Evolutionary conservation across 2,329 filamentous ascomycete genomes (phyloP).

Genomic region (Geosmithia flava): DNA sequence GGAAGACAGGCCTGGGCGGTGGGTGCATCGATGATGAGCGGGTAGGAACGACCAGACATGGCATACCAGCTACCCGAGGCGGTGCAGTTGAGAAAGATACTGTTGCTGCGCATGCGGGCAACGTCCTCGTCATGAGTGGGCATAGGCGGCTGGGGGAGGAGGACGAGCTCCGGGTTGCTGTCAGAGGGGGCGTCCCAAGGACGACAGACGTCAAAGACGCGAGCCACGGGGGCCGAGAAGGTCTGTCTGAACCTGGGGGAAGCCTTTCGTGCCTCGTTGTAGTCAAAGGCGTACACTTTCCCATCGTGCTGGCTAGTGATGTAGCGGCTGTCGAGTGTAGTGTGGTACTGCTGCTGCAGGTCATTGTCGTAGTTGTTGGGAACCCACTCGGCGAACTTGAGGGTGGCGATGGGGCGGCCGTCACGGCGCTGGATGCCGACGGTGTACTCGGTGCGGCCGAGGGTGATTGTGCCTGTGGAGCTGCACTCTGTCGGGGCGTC

Average conservation of each 20-base stretch:
- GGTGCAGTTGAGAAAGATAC: constrained; percentile 80
- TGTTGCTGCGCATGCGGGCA: constrained; percentile 42
- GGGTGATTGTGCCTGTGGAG: constrained; percentile 65
- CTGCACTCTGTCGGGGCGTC: constrained; percentile 61
- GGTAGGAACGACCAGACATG: constrained; percentile 76
- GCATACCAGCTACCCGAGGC: constrained; percentile 87
- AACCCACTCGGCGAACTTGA: constrained; percentile 90
- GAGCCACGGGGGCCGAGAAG: constrained; percentile 66
- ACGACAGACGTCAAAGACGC: constrained; percentile 79
- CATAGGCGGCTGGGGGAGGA: constrained; percentile 75
- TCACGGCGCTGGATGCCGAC: constrained; percentile 70
- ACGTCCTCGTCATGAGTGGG: constrained; percentile 37
- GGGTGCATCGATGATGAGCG: constrained; percentile 62
- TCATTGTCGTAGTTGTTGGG: constrained; percentile 87
- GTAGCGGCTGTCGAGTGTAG: constrained; percentile 76
- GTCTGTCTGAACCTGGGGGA: constrained; percentile 53
- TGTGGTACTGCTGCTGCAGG: constrained; percentile 68
- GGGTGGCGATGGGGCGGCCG: constrained; percentile 68
- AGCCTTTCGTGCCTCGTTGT: constrained; percentile 38
- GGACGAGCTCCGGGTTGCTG: constrained; percentile 62
- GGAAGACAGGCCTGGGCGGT: constrained; percentile 32
- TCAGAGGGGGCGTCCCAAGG: constrained; percentile 51
- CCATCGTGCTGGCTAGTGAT: constrained; percentile 82
- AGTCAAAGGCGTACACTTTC: constrained; percentile 68
- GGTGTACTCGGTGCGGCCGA: constrained; percentile 82